Percentiles rank a stretch among this genome's conserved stretches.
These are phyloP conservation scores for Wickerhamiella slavikovae DNA, from an alignment of 805 yeast genomes.

Conservation along the genomic window DNA sequence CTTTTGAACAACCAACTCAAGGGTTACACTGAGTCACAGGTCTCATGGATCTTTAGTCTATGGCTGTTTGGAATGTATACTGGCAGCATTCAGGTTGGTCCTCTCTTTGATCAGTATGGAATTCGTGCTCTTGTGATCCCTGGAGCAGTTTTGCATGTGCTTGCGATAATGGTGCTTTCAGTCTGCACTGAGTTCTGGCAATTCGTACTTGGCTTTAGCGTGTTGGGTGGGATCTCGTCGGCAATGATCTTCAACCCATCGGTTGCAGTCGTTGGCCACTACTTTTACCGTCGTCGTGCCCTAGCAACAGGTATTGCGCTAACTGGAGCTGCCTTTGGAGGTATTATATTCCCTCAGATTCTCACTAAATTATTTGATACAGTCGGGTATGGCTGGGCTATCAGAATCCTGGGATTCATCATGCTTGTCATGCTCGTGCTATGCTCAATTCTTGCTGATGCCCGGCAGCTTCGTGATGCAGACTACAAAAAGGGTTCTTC, in stretches of 20 bases:
- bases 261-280: constrained; percentile 25
- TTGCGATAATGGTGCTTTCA: constrained; percentile 15
- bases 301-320: constrained; percentile 27
- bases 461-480: constrained; percentile 16
- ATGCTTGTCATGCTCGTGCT: constrained; percentile 15
- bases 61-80: constrained; percentile 5
- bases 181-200: constrained; percentile 26
- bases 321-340: constrained; percentile 32
- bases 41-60: constrained; percentile 12
- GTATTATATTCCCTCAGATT: constrained; percentile 27
- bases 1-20: constrained; percentile 5
- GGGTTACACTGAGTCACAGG: constrained; percentile 5
- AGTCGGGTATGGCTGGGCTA: constrained; percentile 35
- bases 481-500: constrained; percentile 13
- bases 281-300: constrained; percentile 25
- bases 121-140: constrained; percentile 11
- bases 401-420: constrained; percentile 28
- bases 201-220: constrained; percentile 31
- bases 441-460: constrained; percentile 11
- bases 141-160: constrained; percentile 12
- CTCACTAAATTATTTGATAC: constrained; percentile 21
- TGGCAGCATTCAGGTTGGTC: constrained; percentile 9
- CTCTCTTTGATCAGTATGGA: constrained; percentile 14
- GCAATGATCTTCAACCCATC: constrained; percentile 25
- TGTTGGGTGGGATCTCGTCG: constrained; percentile 26